A percentile compares a stretch with the other conserved stretches of the same genome.
phyloP scores from a whole-genome alignment of 345 rosid genomes.

The Alliaria petiolata region DNA sequence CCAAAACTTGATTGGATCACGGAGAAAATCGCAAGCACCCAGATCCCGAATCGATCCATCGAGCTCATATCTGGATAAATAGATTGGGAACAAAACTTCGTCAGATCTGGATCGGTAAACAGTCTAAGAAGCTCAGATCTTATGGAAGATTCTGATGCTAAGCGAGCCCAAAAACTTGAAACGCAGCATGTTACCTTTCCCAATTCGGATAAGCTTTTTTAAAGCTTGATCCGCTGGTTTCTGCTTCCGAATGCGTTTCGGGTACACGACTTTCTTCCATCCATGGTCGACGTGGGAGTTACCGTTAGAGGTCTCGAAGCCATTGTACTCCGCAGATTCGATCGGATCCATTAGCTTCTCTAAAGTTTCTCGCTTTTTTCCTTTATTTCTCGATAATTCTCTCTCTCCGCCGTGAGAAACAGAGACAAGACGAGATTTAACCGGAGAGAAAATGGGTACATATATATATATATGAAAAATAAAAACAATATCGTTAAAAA shows the following conservation, averaged over 20 bases:
- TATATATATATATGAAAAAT: too few relatives aligned
- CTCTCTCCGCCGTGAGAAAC: conserved; percentile 21
- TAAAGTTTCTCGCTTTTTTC: neutral
- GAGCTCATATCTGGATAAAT: conserved; percentile 20
- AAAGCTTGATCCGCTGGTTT: conserved; percentile 42
- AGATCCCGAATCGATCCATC: conserved; percentile 45
- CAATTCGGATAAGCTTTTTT: conserved; percentile 67
- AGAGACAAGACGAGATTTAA: neutral
- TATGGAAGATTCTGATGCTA: too few relatives aligned
- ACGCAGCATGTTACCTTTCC: conserved; percentile 63
- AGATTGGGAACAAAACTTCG: neutral
- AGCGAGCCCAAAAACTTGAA: neutral
- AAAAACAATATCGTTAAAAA: too few relatives aligned
- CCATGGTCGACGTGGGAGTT: conserved; percentile 48
- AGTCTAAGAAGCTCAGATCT: conserved; percentile 10
- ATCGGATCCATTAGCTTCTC: conserved; percentile 21
- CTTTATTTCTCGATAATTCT: neutral
- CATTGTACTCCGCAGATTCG: conserved; percentile 33
- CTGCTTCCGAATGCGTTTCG: conserved; percentile 50
- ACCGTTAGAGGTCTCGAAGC: conserved; percentile 33
- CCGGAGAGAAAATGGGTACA: too few relatives aligned
- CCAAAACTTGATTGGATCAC: conserved; percentile 45
- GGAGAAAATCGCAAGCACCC: conserved; percentile 36
- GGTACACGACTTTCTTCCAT: conserved; percentile 66
- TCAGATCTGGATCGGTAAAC: conserved; percentile 7